Base-by-base conservation (phyloP, 805 yeast species). In the Scheffersomyces lignosus region DNA sequence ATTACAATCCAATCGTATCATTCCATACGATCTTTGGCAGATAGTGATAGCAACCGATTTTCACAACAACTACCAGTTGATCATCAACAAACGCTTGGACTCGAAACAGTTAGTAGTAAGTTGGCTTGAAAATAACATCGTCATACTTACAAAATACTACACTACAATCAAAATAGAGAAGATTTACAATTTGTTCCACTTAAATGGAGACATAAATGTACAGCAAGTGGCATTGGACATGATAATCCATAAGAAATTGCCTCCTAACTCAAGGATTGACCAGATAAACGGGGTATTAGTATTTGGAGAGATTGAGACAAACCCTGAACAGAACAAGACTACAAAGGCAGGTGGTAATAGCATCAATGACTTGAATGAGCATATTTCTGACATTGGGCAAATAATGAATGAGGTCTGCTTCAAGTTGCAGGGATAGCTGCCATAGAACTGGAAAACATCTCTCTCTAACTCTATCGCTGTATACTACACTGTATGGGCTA, bases 171-270 rank as follows among this genome's bases (percentile, higher is more conserved):
- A 36, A 9, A 23, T 60, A 13, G 15, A 31, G 4, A 43, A 56
- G 29, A 48, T 62, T 38, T 33, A 37, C 26, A n/a, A 40, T 5
- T 22, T 63, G 10, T 47, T 64, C 20, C 41, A 44, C 4, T 26
- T 45, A 5, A 33, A 44, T 10, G 16, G 16, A 9, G 37, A 40
- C 7, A 28, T 43, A 15, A 52, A 51, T 18, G 34, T 61, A 13
- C 69, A 67, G 39, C 47, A 42, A 15, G 33, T 62, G 20, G 41
- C 67, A 4, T 45, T 51, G 25, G 48, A 47, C n/a, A 68, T 69
- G 73, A 64, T 69, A 29, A 47, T 54, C 15, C 43, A 42, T 14
- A 55, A 58, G 30, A 65, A 66, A 40, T 49, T 69, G 13, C 62
- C 63, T 1, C 29, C 38, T 8, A 49, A 49, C 10, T 53, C 65